phyloP scores from a whole-genome alignment of 352 stramenopile genomes.

The Blastocystis sp. region DNA sequence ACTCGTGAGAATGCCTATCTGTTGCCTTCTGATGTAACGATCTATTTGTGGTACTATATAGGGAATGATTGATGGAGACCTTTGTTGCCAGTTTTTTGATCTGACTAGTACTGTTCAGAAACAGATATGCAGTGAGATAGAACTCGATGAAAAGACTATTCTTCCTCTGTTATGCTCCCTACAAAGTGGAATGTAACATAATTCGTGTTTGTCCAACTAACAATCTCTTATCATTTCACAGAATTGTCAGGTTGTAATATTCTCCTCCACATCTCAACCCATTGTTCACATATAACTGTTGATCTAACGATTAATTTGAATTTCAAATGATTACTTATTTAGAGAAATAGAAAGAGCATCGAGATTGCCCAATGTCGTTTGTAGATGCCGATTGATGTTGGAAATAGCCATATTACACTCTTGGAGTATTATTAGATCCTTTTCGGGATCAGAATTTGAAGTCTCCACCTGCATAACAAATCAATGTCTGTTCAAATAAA shows the following conservation, averaged over 20 bases:
- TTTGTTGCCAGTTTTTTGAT: background rate
- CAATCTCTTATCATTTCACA: background rate
- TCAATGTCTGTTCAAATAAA: background rate
- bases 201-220: background rate
- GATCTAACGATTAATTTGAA: background rate
- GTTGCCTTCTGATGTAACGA: no score
- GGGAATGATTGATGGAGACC: background rate
- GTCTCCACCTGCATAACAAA: constrained; percentile 15
- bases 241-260: background rate
- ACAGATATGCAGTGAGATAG: background rate
- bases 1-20: no score
- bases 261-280: background rate
- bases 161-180: background rate
- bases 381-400: constrained; percentile 9
- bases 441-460: background rate
- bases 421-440: constrained; percentile 13
- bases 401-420: constrained; percentile 1
- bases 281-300: background rate
- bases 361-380: constrained; percentile 8
- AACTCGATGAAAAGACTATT: background rate
- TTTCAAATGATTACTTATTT: background rate
- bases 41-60: background rate
- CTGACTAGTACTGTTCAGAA: background rate
- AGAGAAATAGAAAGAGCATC: constrained; percentile 32
- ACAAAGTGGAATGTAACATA: background rate